phyloP scores from a whole-genome alignment of 257 asterid genomes.

The Nyctanthes arbortristis region DNA sequence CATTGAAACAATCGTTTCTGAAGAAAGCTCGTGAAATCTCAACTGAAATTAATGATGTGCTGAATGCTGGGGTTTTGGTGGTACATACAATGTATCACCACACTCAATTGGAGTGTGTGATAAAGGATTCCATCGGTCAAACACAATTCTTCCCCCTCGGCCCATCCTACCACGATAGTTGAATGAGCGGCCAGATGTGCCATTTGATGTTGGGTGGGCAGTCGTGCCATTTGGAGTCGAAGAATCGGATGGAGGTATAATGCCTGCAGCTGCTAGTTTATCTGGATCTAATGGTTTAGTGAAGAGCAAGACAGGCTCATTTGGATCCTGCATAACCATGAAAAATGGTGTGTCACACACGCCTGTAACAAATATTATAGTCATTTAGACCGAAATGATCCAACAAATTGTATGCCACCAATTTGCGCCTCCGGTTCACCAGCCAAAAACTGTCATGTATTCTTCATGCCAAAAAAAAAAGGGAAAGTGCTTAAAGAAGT shows the following conservation, averaged over 20 bases:
- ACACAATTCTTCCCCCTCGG: constrained; percentile 89
- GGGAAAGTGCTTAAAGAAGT: constrained; percentile 16
- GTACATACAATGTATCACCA: constrained; percentile 52
- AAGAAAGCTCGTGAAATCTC: constrained; percentile 5
- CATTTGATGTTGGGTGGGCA: constrained; percentile 46
- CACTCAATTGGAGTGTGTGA: constrained; percentile 63
- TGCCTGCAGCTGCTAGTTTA: constrained; percentile 83
- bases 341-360: constrained; percentile 4
- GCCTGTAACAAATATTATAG: neutral
- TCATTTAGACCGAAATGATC: neutral
- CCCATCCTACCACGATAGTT: constrained; percentile 79
- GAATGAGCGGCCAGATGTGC: constrained; percentile 38
- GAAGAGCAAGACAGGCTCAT: constrained; percentile 74
- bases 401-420: neutral
- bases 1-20: neutral
- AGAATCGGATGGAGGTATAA: constrained; percentile 71
- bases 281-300: constrained; percentile 84
- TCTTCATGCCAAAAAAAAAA: neutral
- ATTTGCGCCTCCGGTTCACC: constrained; percentile 3
- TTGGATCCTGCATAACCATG: constrained; percentile 65
- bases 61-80: constrained; percentile 62
- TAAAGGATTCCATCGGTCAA: constrained; percentile 86
- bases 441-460: constrained; percentile 1
- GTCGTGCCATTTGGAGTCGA: constrained; percentile 45
- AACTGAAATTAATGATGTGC: constrained; percentile 39